Evolutionary conservation across 2,329 filamentous ascomycete genomes (phyloP).

Genomic region (Ceratocystis cacaofunesta): DNA sequence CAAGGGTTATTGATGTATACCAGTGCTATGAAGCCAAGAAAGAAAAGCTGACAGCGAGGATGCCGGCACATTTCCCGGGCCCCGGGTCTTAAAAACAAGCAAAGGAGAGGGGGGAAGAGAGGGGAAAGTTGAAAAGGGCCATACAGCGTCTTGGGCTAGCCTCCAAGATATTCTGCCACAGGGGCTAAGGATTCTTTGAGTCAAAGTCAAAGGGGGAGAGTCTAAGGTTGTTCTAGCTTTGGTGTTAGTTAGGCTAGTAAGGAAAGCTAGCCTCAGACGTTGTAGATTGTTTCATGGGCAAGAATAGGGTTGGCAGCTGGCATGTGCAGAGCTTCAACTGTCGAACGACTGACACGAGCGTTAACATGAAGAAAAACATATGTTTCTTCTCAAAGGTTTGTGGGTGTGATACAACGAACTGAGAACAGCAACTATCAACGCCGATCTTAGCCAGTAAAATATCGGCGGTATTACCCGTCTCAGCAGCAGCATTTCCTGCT

Average conservation of each 20-base stretch:
- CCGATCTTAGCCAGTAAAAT: background rate
- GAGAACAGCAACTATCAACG: background rate
- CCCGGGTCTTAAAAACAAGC: background rate
- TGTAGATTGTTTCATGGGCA: background rate
- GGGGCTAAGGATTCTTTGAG: background rate
- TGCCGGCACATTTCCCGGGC: background rate
- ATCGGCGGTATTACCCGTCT: background rate
- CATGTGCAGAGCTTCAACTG: background rate
- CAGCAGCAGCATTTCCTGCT: background rate
- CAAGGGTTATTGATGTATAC: background rate
- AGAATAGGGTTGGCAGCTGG: background rate
- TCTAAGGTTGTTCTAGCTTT: background rate
- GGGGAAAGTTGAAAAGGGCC: background rate
- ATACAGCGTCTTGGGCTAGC: background rate
- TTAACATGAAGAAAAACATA: background rate
- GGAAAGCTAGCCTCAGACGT: background rate
- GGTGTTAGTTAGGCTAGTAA: background rate
- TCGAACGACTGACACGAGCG: too few species aligned
- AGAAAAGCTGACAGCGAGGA: background rate
- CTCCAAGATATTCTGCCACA: background rate
- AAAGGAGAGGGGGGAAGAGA: background rate
- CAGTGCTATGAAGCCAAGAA: background rate
- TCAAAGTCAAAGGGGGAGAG: background rate
- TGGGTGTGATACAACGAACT: background rate
- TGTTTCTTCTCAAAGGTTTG: background rate